Base-by-base conservation (phyloP, 2,329 filamentous ascomycete genomes). In the Sporothrix pallida region DNA sequence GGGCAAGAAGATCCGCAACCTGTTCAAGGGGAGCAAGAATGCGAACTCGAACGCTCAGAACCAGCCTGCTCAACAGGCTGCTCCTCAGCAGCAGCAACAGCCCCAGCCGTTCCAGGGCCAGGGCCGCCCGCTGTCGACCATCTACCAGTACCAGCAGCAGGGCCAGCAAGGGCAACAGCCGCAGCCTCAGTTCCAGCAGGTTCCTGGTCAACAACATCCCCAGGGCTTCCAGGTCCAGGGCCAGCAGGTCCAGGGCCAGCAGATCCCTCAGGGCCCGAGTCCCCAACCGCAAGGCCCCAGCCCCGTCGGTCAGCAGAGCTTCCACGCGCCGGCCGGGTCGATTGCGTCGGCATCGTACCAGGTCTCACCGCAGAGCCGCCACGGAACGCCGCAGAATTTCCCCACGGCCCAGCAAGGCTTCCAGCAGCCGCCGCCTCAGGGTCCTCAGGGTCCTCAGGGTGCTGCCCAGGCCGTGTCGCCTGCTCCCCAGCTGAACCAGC, bases 1-100 rank as follows among this genome's bases (percentile, higher is more conserved):
- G 4, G 69, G 73, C 12, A 75, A 74, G 69, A 74, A 70, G 67
- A 63, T 76, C 4, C 73, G 75, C 9, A 67, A 62, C 42, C 26
- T 75, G 1, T 31, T 76, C 17, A 75, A 74, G 54, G 50, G 73
- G 2, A 73, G 54, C 56, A 72, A 74, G 72, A 15, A 69, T 3
- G 73, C 72, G 42, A 63, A 26, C 9, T 71, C 72, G 42, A 63
- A 26, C 9, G 8, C 23, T n/a, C 20, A 54, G 10, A 26, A 58
- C 13, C 46, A 54, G 15, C 44, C 54, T 13, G 42, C 44, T n/a
- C 46, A 48, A 17, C 60, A 37, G 31, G 31, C 31, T 37, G 31
- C 71, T 44, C 72, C 50, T 56, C 54, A 52, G 37, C 15, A 37
- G 26, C 58, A 72, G 8, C 74, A 72, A 12, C 42, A 52, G 62